Base-by-base conservation (phyloP, 768 basidiomycete species). In the Lyophyllum atratum region DNA sequence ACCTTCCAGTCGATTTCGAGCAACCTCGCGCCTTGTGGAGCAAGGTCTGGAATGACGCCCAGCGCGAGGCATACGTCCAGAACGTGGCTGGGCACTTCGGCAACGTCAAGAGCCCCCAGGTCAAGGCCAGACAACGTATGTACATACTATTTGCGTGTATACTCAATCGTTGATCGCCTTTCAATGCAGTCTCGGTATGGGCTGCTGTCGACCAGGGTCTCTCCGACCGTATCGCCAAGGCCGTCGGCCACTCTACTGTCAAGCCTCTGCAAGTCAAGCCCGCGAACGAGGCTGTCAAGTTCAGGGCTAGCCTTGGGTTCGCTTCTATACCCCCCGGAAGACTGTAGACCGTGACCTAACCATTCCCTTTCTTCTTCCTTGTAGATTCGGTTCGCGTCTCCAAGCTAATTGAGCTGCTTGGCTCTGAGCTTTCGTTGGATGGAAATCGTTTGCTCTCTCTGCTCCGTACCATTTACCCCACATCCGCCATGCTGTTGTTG, bases 151-250 rank as follows among this genome's bases (percentile, higher is more conserved):
- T 3, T 21, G 19, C 39, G 2, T 28, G 8, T 22, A 14, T 29
- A 8, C 3, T 26, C 4, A 10, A 14, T 25, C 19, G 52, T 50
- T 37, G 15, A 19, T 21, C 21, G 50, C 6, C 54, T 49, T 24
- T 21, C 42, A 39, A 33, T 54, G 0, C 51, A 90, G 90, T 92
- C 37, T 82, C 87, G 26, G 87, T 90, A 58, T 95, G 88, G 82
- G 86, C 90, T 40, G 85, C 84, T 49, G 86, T 97, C 55, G 83
- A 89, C 69, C 88, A 91, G 66, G 78, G 74, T 11, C 76, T 95
- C 33, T 86, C 86, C 4, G 85, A 91, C 71, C 82, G 89, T 59
- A 79, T 98, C 62, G 92, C 92, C n/a, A 81, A 80, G 64, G 90
- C 85, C 2, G 79, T 95, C 50, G 85, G 85, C 40, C 76, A 81